Base-by-base conservation (phyloP, 208 protist genomes). In the Trypanosomatidae sp. region DNA sequence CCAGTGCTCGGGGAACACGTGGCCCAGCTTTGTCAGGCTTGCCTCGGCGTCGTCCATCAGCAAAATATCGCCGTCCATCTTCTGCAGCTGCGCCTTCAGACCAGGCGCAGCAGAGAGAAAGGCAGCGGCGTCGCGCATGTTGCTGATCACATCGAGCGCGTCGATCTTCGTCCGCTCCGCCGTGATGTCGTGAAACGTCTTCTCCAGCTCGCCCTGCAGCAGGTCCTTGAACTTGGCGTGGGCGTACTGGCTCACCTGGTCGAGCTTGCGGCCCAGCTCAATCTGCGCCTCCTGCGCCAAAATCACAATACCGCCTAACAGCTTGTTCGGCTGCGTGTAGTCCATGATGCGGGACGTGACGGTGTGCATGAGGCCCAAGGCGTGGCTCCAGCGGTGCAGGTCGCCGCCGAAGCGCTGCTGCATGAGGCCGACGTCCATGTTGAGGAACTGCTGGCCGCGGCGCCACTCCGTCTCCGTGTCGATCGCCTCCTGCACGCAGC, bases 1-100 rank as follows among this genome's bases (percentile, higher is more conserved):
- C 97, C 98, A 99, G 64, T 92, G 92, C 7, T 90, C 80, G 10
- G 98, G 97, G 60, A 99, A 98, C 43, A 87, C 68, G 88, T 98
- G 87, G 36, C 89, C 88, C 62, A 99, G 89, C 43, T 91, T 82
- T 41, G 87, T 79, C 69, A 99, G 87, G 36, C 91, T 87, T 19
- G 91, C 84, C 77, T 99, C 93, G 41, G 95, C 91, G 9, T 83
- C 65, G 19, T 75, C 67, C 78, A 98, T 93, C 0, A 90, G 62
- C 7, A 98, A 59, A 53, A 86, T 87, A 72, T 98, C 55, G 22
- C 43, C 22, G 66, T 82, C 66, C 75, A 66, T 39, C 68, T 78
- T 71, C 73, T 88, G 84, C 85, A 92, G 73, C 84, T 85, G 75
- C 66, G 73, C 52, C 83, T 97, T 74, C 91, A 97, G 85, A 80